Evolutionary conservation across 2,329 filamentous ascomycete genomes (phyloP), one percentile per base, ranked within the genome.

Genomic region (Alternaria triticimaculans): DNA sequence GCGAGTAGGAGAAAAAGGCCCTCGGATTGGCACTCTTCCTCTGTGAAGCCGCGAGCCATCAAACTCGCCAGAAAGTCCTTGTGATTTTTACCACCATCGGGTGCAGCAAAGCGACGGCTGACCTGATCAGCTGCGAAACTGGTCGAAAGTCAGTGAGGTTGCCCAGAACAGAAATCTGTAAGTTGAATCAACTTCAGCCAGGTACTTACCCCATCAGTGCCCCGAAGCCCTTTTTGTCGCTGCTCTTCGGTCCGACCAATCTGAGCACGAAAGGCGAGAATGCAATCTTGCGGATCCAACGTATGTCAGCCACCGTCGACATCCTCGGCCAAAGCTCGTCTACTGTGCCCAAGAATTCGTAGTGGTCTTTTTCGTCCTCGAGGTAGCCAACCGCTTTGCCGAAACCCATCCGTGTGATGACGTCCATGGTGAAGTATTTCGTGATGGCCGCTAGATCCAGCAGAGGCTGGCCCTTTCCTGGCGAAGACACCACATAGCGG

Each of bases 351-450:
- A 60, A 25, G 37, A 60, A 66, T n/a, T 57, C 46, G 26, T 55
- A 59, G 41, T 62, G 48, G 23, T 68, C 66, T 10, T 37, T 45
- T 26, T 62, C 45, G 12, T 62, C 45, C 6, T 25, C 55, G 8
- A 69, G 23, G 26, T 62, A 65, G 12, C 64, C 66, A 44, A 69
- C 54, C 7, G 59, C 49, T 23, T 58, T 44, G 15, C 66, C 64
- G 30, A 63, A 67, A 4, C 41, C 55, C 12, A 67, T 57, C 25
- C 48, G 37, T 6, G 56, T 65, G 33, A 65, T 69, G 9, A 65
- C 57, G 18, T 69, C 64, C 30, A 67, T 48, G 26, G 64, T 65
- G 28, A 63, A 63, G 43, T 45, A 63, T 14, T 15, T 26, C 21
- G 59, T 45, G 50, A 60, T 55, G 15, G 33, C 50, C 7, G 21